phyloP scores from a whole-genome alignment of 2,329 filamentous ascomycete species.

The Pseudovirgaria hyperparasitica region DNA sequence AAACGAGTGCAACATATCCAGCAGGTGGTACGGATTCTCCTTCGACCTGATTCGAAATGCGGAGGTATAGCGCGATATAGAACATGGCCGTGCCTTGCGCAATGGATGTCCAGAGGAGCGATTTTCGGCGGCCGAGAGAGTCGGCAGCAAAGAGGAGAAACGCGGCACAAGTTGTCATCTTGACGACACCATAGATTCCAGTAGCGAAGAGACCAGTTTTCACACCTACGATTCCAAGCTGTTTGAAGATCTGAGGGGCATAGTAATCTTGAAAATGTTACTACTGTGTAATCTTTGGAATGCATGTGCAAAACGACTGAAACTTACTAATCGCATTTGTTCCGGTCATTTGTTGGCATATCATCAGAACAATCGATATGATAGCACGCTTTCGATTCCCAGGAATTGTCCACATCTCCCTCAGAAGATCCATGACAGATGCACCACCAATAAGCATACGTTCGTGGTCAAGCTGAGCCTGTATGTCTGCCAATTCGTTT shows the following conservation, averaged over 20 bases:
- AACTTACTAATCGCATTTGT: slow-evolving; percentile 28
- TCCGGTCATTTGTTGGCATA: slow-evolving; percentile 63
- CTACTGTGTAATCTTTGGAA: neutral
- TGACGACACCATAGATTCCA: slow-evolving; percentile 61
- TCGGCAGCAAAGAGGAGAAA: slow-evolving; percentile 59
- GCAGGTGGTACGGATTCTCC: slow-evolving; percentile 47
- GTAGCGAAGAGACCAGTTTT: slow-evolving; percentile 55
- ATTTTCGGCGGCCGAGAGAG: slow-evolving; percentile 52
- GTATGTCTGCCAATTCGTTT: slow-evolving; percentile 22
- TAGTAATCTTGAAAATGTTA: slow-evolving; percentile 58
- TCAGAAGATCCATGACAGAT: slow-evolving; percentile 25
- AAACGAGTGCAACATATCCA: slow-evolving; percentile 57
- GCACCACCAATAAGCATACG: slow-evolving; percentile 42
- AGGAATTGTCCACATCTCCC: slow-evolving; percentile 32
- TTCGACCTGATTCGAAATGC: slow-evolving; percentile 43
- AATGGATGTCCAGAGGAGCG: slow-evolving; percentile 51
- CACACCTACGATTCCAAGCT: slow-evolving; percentile 47
- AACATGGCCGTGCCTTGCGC: slow-evolving; percentile 52
- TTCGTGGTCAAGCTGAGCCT: slow-evolving; percentile 37
- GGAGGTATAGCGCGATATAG: slow-evolving; percentile 59
- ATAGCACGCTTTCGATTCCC: slow-evolving; percentile 49
- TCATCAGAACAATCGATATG: slow-evolving; percentile 50
- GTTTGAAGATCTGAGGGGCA: slow-evolving; percentile 54
- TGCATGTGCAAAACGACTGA: neutral
- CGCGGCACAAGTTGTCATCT: slow-evolving; percentile 48